phyloP scores from a whole-genome alignment of 169 alveolate genomes.

The Babesia ovata region DNA sequence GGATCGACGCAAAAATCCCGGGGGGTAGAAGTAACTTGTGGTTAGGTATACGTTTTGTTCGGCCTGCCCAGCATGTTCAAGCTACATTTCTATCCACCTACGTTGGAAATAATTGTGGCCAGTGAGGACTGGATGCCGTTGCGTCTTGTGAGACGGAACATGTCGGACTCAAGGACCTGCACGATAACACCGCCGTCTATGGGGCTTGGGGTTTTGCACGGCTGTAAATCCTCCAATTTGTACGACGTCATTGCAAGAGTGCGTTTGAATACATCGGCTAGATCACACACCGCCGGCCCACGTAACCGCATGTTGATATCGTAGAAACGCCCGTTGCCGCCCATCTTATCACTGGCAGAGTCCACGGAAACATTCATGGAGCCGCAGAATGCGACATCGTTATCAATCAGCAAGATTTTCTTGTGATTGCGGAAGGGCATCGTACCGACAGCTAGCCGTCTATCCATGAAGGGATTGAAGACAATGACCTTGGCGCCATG shows the following conservation, averaged over 20 bases:
- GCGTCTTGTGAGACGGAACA: constrained; percentile 40
- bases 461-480: constrained; percentile 53
- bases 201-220: constrained; percentile 37
- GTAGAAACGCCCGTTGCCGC: constrained; percentile 60
- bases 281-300: constrained; percentile 75
- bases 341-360: constrained; percentile 26
- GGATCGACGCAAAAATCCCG: constrained; percentile 77
- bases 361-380: constrained; percentile 78
- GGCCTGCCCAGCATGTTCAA: constrained; percentile 64
- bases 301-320: constrained; percentile 52
- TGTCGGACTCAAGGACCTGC: constrained; percentile 77
- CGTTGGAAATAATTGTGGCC: constrained; percentile 44
- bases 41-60: constrained; percentile 71
- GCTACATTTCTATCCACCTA: constrained; percentile 19
- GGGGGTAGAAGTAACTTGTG: constrained; percentile 84
- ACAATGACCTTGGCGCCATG: constrained; percentile 50
- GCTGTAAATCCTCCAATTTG: not conserved
- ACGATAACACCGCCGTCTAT: constrained; percentile 69
- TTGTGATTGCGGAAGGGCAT: constrained; percentile 81
- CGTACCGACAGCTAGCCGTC: constrained; percentile 62
- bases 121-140: constrained; percentile 70
- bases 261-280: constrained; percentile 68
- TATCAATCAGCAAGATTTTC: constrained; percentile 75
- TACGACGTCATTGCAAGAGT: constrained; percentile 67
- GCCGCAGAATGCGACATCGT: constrained; percentile 80